Evolutionary conservation across 805 yeast species (phyloP).

Genomic region (Lipomyces oligophaga): DNA sequence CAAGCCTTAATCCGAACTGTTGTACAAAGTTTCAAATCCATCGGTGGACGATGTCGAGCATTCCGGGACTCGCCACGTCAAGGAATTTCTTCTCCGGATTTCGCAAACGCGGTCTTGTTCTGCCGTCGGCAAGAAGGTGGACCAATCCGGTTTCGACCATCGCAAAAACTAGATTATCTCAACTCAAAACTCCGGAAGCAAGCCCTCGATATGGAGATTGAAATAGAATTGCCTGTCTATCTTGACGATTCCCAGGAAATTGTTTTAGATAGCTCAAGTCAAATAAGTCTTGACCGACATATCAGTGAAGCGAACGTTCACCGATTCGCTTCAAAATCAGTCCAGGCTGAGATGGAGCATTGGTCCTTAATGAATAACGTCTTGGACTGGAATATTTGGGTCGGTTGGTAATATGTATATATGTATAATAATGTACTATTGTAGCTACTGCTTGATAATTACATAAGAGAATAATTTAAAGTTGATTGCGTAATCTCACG

Average conservation of each 20-base stretch:
- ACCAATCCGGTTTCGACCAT: constrained; percentile 12
- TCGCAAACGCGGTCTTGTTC: constrained; percentile 21
- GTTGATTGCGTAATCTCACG: too few relatives aligned
- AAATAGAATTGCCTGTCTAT: constrained; percentile 14
- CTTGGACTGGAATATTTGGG: constrained; percentile 18
- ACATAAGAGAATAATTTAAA: too few relatives aligned
- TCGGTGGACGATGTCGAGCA: constrained; percentile 16
- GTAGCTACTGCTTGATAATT: too few relatives aligned
- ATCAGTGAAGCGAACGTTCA: constrained; percentile 8
- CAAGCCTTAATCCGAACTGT: constrained; percentile 15
- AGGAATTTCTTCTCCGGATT: neutral
- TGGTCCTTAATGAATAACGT: constrained; percentile 17
- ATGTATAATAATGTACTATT: neutral
- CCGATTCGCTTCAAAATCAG: constrained; percentile 3
- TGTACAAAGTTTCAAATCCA: constrained; percentile 6
- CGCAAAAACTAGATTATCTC: constrained; percentile 18
- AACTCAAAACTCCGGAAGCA: constrained; percentile 13
- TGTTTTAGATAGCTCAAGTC: neutral
- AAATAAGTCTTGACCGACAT: constrained; percentile 3
- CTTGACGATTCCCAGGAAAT: constrained; percentile 3
- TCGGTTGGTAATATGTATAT: constrained; percentile 9
- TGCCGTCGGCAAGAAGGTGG: constrained; percentile 14
- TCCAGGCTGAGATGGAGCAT: constrained; percentile 15
- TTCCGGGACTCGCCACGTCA: constrained; percentile 5
- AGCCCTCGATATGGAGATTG: constrained; percentile 7